A percentile compares a stretch with the other conserved stretches of the same genome.
Conservation (phyloP, 768 basidiomycete species). For the Psilocybe cyanescens region DNA sequence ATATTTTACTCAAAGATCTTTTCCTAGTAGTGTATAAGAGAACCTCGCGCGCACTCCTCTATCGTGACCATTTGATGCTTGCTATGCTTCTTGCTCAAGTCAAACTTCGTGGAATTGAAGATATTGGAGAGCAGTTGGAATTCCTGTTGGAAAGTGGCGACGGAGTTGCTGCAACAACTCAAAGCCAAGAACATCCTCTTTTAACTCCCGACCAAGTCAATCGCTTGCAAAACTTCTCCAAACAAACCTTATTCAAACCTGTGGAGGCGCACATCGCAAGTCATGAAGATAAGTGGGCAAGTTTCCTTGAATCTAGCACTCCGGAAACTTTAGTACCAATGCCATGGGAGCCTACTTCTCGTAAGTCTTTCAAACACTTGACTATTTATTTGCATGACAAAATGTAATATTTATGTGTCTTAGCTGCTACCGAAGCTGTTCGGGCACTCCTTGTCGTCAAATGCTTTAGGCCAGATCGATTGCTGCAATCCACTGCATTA, state of each 20-base stretch:
- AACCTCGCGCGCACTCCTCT: slow-evolving; percentile 87
- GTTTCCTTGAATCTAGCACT: slow-evolving; percentile 66
- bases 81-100: slow-evolving; percentile 91
- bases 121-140: slow-evolving; percentile 84
- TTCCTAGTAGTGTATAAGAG: slow-evolving; percentile 89
- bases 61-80: slow-evolving; percentile 89
- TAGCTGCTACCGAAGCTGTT: slow-evolving; percentile 76
- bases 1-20: slow-evolving; percentile 83
- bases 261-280: slow-evolving; percentile 66
- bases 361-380: slow-evolving; percentile 53
- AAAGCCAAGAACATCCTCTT: slow-evolving; percentile 45
- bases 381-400: not conserved
- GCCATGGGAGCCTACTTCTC: slow-evolving; percentile 77
- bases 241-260: slow-evolving; percentile 76
- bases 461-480: slow-evolving; percentile 90
- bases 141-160: slow-evolving; percentile 92
- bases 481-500: slow-evolving; percentile 78
- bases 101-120: slow-evolving; percentile 79
- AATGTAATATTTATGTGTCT: slow-evolving; percentile 3
- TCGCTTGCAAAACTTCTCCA: slow-evolving; percentile 73
- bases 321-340: slow-evolving; percentile 77
- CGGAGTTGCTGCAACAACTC: slow-evolving; percentile 44
- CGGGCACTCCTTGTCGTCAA: slow-evolving; percentile 82
- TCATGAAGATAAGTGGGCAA: slow-evolving; percentile 68
- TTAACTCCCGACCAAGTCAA: slow-evolving; percentile 70